A percentile compares a stretch with the other conserved stretches of the same genome.
phyloP scores from a whole-genome alignment of 306 rosid genomes.

The Adenanthera pavonina region DNA sequence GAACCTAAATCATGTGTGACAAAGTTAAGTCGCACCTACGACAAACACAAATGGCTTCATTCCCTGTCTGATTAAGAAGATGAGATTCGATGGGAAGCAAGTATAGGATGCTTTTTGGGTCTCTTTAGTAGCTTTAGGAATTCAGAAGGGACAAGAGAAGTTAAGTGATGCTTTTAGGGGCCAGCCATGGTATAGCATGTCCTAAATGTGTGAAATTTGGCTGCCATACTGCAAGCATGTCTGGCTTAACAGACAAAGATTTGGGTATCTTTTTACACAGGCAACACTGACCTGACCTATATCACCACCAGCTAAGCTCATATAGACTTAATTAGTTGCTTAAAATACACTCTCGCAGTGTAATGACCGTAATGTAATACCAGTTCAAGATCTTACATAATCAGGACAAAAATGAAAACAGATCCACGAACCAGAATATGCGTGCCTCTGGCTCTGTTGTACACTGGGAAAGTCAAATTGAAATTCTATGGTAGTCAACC shows the following conservation, averaged over 20 bases:
- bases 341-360: neutral
- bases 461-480: slow-evolving; percentile 34
- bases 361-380: slow-evolving; percentile 34
- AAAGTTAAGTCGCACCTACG: neutral
- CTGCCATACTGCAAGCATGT: slow-evolving; percentile 62
- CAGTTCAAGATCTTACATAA: slow-evolving; percentile 29
- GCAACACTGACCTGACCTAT: slow-evolving; percentile 38
- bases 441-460: slow-evolving; percentile 39
- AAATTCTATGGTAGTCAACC: slow-evolving; percentile 34
- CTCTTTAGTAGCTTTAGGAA: slow-evolving; percentile 42
- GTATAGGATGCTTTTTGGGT: slow-evolving; percentile 39
- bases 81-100: slow-evolving; percentile 40
- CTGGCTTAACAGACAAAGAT: slow-evolving; percentile 79
- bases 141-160: slow-evolving; percentile 69
- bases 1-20: neutral
- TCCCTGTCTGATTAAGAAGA: slow-evolving; percentile 1
- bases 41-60: neutral
- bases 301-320: slow-evolving; percentile 31
- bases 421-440: slow-evolving; percentile 40
- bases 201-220: slow-evolving; percentile 64
- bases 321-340: neutral
- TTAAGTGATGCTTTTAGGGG: slow-evolving; percentile 48
- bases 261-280: slow-evolving; percentile 85
- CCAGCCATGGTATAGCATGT: slow-evolving; percentile 57
- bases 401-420: slow-evolving; percentile 36